Percentiles rank a stretch among this genome's conserved stretches.
These are phyloP conservation scores for Cryphonectria radicalis DNA, from an alignment of 2,329 filamentous ascomycete species.

Conservation along the genomic window DNA sequence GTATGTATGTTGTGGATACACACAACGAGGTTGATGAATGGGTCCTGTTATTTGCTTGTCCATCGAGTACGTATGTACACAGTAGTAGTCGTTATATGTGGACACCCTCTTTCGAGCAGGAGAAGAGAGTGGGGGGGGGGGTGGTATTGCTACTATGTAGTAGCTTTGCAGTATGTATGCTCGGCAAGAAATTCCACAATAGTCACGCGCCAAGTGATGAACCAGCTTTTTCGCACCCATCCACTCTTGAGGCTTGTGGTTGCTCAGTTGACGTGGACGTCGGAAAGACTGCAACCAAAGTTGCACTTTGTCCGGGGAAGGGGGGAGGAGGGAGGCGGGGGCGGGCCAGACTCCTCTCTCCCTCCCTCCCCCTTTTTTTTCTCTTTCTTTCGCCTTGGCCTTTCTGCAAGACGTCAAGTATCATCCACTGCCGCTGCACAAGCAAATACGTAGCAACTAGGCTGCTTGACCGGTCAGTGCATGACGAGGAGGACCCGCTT, in stretches of 20 bases:
- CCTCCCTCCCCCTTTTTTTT: neutral
- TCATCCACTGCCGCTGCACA: neutral
- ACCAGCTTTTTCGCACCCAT: neutral
- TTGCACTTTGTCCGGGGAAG: neutral
- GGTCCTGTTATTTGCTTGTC: neutral
- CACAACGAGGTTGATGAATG: neutral
- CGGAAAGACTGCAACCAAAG: neutral
- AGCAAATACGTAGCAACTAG: neutral
- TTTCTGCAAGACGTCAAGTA: neutral
- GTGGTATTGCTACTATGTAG: no score
- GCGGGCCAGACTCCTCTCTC: neutral
- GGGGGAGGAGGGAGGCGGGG: neutral
- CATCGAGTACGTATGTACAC: neutral
- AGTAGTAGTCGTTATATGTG: no score
- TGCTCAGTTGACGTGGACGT: conserved; percentile 8
- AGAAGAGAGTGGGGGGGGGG: no score
- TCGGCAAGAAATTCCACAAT: neutral
- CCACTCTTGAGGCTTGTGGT: neutral
- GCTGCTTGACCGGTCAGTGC: neutral
- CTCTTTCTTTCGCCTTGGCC: neutral
- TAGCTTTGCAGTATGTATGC: neutral
- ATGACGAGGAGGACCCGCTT: neutral
- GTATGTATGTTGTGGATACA: neutral
- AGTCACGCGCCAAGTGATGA: neutral
- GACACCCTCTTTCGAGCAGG: no score